These are phyloP conservation scores for Panus rudis DNA, from an alignment of 768 basidiomycete genomes.

Conservation along the genomic window DNA sequence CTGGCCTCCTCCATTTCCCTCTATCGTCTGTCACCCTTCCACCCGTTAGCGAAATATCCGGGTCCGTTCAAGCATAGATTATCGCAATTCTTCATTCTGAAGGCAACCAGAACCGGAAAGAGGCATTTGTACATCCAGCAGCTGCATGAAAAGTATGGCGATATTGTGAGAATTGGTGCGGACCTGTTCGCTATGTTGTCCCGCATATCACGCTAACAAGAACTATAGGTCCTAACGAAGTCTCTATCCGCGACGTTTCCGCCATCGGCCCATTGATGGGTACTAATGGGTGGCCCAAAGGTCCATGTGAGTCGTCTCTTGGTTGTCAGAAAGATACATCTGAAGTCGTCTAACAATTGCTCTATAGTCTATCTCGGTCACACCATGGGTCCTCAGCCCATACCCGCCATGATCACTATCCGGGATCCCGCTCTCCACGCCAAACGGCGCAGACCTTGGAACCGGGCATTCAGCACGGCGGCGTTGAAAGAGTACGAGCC, in stretches of 20 bases:
- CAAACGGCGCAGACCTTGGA: conserved; percentile 33
- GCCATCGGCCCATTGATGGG: conserved; percentile 16
- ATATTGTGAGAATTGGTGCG: conserved; percentile 20
- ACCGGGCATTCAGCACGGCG: conserved; percentile 27
- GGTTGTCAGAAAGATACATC: not conserved
- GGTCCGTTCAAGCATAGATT: conserved; percentile 16
- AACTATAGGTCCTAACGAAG: conserved; percentile 21
- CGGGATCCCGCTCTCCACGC: conserved; percentile 21
- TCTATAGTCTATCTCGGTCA: too few species aligned
- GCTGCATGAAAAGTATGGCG: conserved; percentile 18
- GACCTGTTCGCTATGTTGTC: not conserved
- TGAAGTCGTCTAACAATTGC: not conserved
- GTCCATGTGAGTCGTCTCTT: conserved; percentile 11
- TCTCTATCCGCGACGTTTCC: conserved; percentile 14
- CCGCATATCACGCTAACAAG: too few species aligned
- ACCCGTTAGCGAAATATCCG: conserved; percentile 19
- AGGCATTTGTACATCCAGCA: conserved; percentile 9
- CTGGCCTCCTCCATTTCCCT: conserved; percentile 7
- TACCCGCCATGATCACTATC: conserved; percentile 23
- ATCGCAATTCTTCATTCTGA: conserved; percentile 11
- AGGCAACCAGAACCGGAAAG: conserved; percentile 10
- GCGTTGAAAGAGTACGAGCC: conserved; percentile 28
- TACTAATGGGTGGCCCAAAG: conserved; percentile 18
- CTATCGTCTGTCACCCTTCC: conserved; percentile 22
- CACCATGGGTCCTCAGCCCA: too few species aligned